These are phyloP conservation scores for Rhodotorula kratochvilovae DNA, from an alignment of 768 basidiomycete species.

Conservation along the genomic window DNA sequence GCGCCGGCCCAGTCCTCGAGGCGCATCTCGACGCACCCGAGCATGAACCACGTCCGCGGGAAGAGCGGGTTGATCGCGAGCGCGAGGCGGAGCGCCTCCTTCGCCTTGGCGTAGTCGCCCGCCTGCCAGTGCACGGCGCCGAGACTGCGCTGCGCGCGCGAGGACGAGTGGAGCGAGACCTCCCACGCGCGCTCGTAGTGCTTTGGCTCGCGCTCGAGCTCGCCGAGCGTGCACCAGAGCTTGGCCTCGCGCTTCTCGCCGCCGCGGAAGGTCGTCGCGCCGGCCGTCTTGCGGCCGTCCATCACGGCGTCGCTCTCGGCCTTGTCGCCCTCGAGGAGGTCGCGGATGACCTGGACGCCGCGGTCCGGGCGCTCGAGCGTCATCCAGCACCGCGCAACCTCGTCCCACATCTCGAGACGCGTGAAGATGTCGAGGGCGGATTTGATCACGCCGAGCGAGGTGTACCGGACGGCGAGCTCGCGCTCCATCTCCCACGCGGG, in stretches of 20 bases:
- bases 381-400: slow-evolving; percentile 82
- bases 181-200: slow-evolving; percentile 83
- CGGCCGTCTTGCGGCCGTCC: slow-evolving; percentile 50
- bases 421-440: slow-evolving; percentile 92
- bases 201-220: slow-evolving; percentile 68
- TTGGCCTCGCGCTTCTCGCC: slow-evolving; percentile 77
- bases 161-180: slow-evolving; percentile 72
- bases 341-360: slow-evolving; percentile 73
- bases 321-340: slow-evolving; percentile 75
- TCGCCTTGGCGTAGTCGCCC: slow-evolving; percentile 61
- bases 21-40: slow-evolving; percentile 87
- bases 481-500: slow-evolving; percentile 89
- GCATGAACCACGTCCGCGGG: slow-evolving; percentile 86
- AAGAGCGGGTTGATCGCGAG: slow-evolving; percentile 83
- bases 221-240: slow-evolving; percentile 90
- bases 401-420: slow-evolving; percentile 97
- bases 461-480: slow-evolving; percentile 78
- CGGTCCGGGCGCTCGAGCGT: slow-evolving; percentile 72
- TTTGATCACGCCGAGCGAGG: slow-evolving; percentile 77
- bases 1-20: slow-evolving; percentile 78
- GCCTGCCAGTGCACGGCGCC: slow-evolving; percentile 75
- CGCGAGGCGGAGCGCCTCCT: slow-evolving; percentile 65
- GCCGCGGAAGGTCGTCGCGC: slow-evolving; percentile 45
- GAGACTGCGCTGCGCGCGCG: slow-evolving; percentile 83
- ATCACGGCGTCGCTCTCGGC: slow-evolving; percentile 72